A percentile compares a stretch with the other conserved stretches of the same genome.
Conservation (phyloP, 1,139 yeast species). For the Candida smagusa region DNA sequence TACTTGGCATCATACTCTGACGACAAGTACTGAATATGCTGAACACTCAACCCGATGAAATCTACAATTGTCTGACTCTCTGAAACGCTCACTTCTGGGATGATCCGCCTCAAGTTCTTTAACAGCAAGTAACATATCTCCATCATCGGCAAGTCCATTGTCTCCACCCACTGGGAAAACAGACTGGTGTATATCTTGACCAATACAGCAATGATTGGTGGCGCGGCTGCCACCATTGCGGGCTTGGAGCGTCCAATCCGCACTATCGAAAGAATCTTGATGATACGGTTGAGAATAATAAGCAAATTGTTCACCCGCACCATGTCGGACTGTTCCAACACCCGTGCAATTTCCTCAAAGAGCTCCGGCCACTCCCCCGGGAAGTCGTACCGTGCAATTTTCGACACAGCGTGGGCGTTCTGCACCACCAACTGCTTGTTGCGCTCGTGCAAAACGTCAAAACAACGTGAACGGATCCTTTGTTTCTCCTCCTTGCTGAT, state of each 20-base stretch:
- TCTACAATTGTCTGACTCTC: constrained; percentile 55
- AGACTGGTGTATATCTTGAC: constrained; percentile 56
- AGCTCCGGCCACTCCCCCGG: constrained; percentile 83
- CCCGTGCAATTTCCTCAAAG: constrained; percentile 55
- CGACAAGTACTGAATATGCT: constrained; percentile 59
- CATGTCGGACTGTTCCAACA: constrained; percentile 41
- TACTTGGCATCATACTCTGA: constrained; percentile 50
- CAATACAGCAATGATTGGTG: constrained; percentile 56
- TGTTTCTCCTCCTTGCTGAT: constrained; percentile 67
- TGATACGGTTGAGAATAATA: constrained; percentile 67
- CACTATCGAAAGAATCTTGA: constrained; percentile 70
- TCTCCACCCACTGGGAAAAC: constrained; percentile 60
- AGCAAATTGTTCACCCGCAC: constrained; percentile 60
- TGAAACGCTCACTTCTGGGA: constrained; percentile 74
- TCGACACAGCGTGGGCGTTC: constrained; percentile 77
- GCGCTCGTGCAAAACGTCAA: constrained; percentile 61
- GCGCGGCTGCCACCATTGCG: constrained; percentile 72
- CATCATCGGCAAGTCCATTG: constrained; percentile 46
- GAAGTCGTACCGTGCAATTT: constrained; percentile 78
- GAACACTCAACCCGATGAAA: constrained; percentile 54
- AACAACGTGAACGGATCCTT: constrained; percentile 56
- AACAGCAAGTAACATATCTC: constrained; percentile 75
- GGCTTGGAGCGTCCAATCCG: constrained; percentile 80
- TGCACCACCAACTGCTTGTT: constrained; percentile 74
- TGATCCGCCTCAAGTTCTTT: constrained; percentile 68